Evolutionary conservation across 257 asterid species (phyloP), one percentile per base, ranked within the genome.

Genomic region (Thymus mandschuricus): DNA sequence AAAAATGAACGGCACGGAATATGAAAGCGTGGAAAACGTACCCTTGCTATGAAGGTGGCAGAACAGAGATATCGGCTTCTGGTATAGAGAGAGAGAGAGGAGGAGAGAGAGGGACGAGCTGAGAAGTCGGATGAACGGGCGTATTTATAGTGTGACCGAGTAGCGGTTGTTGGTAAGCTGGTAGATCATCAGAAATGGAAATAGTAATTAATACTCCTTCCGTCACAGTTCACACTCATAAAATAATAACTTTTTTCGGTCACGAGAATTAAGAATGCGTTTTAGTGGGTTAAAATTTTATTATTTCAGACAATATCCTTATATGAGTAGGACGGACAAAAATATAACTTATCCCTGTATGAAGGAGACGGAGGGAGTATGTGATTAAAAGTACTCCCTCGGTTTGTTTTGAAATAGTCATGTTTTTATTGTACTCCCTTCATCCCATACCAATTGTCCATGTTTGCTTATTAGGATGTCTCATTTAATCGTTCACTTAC

Each of bases 131-230:
- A 31, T 0, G 33, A 61, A 10, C 46, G 66, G 41, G 27, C 2
- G 1, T 40, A 15, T 40, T 61, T 61, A 61, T 61, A 27, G 34
- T 13, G 31, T 1, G 31, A 34, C 12, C 13, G 48, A 1, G 49
- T 57, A 73, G 68, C 76, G 43, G 66, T 65, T 31, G 72, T 51
- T 52, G 82, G 68, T 64, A 5, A 3, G 41, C 21, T 61, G 86
- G 80, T 85, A 79, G 83, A 79, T 84, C 78, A 72, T 59, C 44
- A 51, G 46, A 44, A 48, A 58, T 59, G 72, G 9, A 75, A 51
- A 15, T 46, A 13, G 43, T 64, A 28, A 28, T 38, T 59, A 1
- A 5, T 59, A 13, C 13, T 60, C 21, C 21, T 52, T 21, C 33
- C 8, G 21, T 54, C 8, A 28, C 21, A 15, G 2, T 48, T 41